Evolutionary conservation across 257 asterid species (phyloP), one percentile per base, ranked within the genome.

Genomic region (Solanum sejunctum): DNA sequence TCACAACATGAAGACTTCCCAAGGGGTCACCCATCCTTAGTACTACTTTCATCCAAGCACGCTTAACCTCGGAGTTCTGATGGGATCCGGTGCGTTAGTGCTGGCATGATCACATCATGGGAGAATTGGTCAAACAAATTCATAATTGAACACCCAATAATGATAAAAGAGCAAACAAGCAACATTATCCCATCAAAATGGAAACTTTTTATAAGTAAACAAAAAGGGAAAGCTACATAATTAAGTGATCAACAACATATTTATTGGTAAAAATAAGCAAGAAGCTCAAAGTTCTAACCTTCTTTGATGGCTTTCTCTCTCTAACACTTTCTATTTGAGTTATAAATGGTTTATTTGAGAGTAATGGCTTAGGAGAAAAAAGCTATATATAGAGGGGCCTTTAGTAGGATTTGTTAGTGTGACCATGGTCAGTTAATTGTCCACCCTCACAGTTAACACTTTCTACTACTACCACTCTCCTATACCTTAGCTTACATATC

Each of bases 301-400:
- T 52, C 52, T 10, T 78, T 78, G 11, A 78, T 28, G 28, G 0
- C 26, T 78, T 52, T 52, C 83, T 78, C 83, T 26, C 83, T 78
- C 80, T 77, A 52, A 52, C 15, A 8, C 75, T 83, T 21, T 16
- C 49, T 78, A 28, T 2, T 26, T 78, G 82, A 52, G 79, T 39
- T 17, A 1, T 18, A 17, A 36, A 10, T 69, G 12, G 11, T 41
- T n/a, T 39, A 26, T 70, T 20, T 70, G 17, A 5, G 18, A 49
- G 13, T 79, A 7, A 61, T 81, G 21, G 58, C 70, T 71, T 8
- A 12, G 41, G 41, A 5, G 6, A 26, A 51, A 26, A 6, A 81
- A 64, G 71, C 63, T 41, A 83, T 89, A 87, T 90, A 91, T 91
- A 88, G 57, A 15, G 75, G 82, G 10, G 21, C 10, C 21, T 45